phyloP scores from a whole-genome alignment of 2,329 filamentous ascomycete genomes.

The Nigrograna mackinnonii region DNA sequence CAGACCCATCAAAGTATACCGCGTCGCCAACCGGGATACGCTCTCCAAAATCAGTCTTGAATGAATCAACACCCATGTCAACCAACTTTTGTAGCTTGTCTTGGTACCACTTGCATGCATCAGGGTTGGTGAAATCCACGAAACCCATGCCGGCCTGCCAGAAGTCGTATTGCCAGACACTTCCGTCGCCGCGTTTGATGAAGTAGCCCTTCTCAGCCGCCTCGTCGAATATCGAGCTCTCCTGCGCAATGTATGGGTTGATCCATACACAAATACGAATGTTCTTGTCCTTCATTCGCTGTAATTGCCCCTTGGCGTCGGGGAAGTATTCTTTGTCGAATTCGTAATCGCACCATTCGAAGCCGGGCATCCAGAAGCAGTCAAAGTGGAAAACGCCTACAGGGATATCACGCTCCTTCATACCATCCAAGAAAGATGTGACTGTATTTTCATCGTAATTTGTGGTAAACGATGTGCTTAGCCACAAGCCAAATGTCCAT shows the following conservation, averaged over 20 bases:
- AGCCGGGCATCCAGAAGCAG: conserved; percentile 16
- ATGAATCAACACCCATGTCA: conserved; percentile 14
- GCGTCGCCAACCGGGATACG: conserved; percentile 14
- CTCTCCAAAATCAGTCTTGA: conserved; percentile 17
- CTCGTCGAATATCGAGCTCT: conserved; percentile 14
- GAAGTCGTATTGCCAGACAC: conserved; percentile 16
- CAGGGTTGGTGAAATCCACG: conserved; percentile 15
- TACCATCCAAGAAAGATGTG: conserved; percentile 13
- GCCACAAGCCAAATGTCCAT: conserved; percentile 15
- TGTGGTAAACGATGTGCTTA: conserved; percentile 14
- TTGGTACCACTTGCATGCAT: conserved; percentile 14
- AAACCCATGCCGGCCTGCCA: conserved; percentile 16
- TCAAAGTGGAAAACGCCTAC: conserved; percentile 17
- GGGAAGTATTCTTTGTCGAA: conserved; percentile 15
- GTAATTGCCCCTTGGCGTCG: conserved; percentile 11
- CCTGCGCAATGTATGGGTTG: conserved; percentile 16
- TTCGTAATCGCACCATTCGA: conserved; percentile 15
- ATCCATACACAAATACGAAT: conserved; percentile 14
- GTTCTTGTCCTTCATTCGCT: conserved; percentile 10
- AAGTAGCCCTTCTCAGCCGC: conserved; percentile 14
- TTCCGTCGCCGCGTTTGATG: conserved; percentile 12
- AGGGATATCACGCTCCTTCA: conserved; percentile 12
- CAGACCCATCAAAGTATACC: conserved; percentile 14
- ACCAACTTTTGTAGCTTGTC: conserved; percentile 12
- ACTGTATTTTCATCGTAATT: conserved; percentile 16